These are phyloP conservation scores for Wallacemonas sp. DNA, from an alignment of 208 protist genomes.

Conservation along the genomic window DNA sequence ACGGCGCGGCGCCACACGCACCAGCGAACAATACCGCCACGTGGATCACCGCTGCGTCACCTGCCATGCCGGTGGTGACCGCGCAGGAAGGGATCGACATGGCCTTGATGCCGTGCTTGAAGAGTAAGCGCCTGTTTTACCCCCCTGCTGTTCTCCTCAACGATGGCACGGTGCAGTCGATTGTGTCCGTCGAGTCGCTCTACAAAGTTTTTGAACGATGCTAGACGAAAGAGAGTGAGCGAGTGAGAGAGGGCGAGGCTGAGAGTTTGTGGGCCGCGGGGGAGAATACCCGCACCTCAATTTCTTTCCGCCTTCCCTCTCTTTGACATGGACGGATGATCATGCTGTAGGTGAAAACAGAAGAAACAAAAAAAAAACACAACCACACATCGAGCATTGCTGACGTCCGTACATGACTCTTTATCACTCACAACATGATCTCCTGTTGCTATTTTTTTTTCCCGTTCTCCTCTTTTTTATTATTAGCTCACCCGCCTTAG, in stretches of 20 bases:
- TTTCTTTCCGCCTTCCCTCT: too few species aligned
- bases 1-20: background rate
- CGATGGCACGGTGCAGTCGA: conserved; percentile 61
- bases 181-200: conserved; percentile 84
- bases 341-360: background rate
- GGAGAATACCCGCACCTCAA: too few species aligned
- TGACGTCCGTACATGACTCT: too few species aligned
- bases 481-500: too few species aligned
- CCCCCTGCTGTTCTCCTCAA: conserved; percentile 51
- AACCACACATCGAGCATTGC: background rate
- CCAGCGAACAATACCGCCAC: conserved; percentile 1
- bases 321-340: too few species aligned
- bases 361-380: background rate
- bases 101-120: conserved; percentile 71
- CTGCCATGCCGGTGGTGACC: conserved; percentile 9
- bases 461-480: too few species aligned
- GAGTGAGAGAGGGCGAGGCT: too few species aligned
- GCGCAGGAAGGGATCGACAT: conserved; percentile 43
- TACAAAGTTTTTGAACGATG: conserved; percentile 93
- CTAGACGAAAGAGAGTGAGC: conserved; percentile 15
- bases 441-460: too few species aligned
- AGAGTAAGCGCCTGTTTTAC: conserved; percentile 57
- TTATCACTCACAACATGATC: too few species aligned
- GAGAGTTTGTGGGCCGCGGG: too few species aligned
- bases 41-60: conserved; percentile 1